Evolutionary conservation across 2,329 filamentous ascomycete genomes (phyloP).

Genomic region (Aplosporella prunicola): DNA sequence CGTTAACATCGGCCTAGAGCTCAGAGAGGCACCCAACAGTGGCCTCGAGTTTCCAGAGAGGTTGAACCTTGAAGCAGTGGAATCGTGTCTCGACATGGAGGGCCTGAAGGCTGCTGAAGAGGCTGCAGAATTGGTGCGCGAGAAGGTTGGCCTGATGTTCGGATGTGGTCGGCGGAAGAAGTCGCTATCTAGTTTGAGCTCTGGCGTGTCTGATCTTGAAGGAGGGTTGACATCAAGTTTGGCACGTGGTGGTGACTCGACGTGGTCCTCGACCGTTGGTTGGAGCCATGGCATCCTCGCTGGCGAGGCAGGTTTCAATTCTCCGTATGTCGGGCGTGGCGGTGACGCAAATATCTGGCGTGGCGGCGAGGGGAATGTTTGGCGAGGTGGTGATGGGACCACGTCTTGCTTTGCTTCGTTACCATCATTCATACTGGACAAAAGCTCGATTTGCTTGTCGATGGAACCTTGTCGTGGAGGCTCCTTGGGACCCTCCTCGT

Average conservation of each 20-base stretch:
- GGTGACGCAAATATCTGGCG: not conserved
- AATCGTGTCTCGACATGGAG: not conserved
- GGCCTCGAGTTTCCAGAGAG: too few species aligned
- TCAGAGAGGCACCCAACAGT: too few species aligned
- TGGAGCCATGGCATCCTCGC: constrained; percentile 3
- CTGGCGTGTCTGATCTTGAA: too few species aligned
- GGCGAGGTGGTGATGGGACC: too few species aligned
- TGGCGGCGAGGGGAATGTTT: too few species aligned
- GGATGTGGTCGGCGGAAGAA: not conserved
- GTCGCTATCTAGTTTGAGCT: too few species aligned
- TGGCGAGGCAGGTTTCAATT: not conserved
- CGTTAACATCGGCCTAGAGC: too few species aligned
- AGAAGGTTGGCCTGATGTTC: not conserved
- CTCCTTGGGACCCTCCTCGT: not conserved
- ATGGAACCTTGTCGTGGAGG: constrained; percentile 2
- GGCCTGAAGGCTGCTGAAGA: too few species aligned
- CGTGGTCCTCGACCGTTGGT: constrained; percentile 10
- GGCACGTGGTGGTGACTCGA: constrained; percentile 4
- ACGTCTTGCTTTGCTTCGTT: constrained; percentile 8
- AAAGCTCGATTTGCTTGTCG: constrained; percentile 7
- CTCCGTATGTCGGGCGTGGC: not conserved
- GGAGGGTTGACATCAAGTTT: not conserved
- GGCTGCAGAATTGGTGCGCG: too few species aligned
- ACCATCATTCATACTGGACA: constrained; percentile 11
- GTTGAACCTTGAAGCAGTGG: not conserved